Conservation (phyloP, 805 yeast genomes). For the Phaffomyces opuntiae region DNA sequence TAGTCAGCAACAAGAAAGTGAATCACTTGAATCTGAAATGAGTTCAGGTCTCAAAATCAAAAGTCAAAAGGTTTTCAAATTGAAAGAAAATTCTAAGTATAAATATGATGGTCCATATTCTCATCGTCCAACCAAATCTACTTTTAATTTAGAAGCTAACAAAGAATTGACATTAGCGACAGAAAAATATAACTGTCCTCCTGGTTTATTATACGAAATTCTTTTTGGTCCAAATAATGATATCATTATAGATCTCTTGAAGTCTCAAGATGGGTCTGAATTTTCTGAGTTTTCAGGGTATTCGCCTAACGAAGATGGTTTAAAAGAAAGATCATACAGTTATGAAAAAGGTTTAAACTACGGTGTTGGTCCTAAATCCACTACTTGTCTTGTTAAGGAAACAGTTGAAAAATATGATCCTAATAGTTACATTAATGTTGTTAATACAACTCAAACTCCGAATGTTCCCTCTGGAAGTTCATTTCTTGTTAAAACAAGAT, state of each 20-base stretch:
- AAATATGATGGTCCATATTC: slow-evolving; percentile 56
- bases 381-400: slow-evolving; percentile 65
- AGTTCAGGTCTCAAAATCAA: slow-evolving; percentile 7
- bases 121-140: slow-evolving; percentile 52
- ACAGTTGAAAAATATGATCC: slow-evolving; percentile 48
- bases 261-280: slow-evolving; percentile 30
- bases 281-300: slow-evolving; percentile 29
- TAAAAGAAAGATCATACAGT: slow-evolving; percentile 44
- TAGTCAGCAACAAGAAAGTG: slow-evolving; percentile 7
- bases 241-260: slow-evolving; percentile 36
- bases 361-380: slow-evolving; percentile 89
- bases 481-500: slow-evolving; percentile 70
- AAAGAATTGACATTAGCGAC: slow-evolving; percentile 49
- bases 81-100: slow-evolving; percentile 34
- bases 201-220: slow-evolving; percentile 66
- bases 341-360: slow-evolving; percentile 73
- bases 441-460: slow-evolving; percentile 70
- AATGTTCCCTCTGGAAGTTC: slow-evolving; percentile 91
- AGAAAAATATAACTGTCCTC: slow-evolving; percentile 55
- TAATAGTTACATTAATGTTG: slow-evolving; percentile 48
- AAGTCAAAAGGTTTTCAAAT: slow-evolving; percentile 25
- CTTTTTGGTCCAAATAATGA: slow-evolving; percentile 57
- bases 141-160: slow-evolving; percentile 35
- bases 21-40: background rate
- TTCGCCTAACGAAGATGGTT: slow-evolving; percentile 31